Conservation (phyloP, 305 asterid genomes). For the Rubia peregrina region DNA sequence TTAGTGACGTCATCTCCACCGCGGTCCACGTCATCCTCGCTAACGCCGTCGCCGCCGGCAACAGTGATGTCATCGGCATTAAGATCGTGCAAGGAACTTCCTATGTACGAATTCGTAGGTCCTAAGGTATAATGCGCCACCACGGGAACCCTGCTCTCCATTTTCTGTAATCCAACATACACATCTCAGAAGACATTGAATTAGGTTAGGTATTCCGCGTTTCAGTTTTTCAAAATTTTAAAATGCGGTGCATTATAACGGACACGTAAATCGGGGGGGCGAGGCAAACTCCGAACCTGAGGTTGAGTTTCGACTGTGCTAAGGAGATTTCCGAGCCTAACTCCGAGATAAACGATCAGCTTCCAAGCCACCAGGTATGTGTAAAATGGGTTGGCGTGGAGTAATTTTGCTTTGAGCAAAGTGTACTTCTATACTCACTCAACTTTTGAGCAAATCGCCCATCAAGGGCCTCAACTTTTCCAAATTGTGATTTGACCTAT, state of each 20-base stretch:
- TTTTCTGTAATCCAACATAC: neutral
- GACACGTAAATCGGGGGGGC: neutral
- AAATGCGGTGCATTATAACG: neutral
- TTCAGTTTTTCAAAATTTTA: no score
- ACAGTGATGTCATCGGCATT: constrained; percentile 20
- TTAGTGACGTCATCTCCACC: constrained; percentile 40
- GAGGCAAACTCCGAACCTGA: constrained; percentile 4
- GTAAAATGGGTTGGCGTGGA: constrained; percentile 3
- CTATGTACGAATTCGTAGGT: constrained; percentile 20
- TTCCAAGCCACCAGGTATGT: constrained; percentile 13
- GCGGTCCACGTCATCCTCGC: constrained; percentile 42
- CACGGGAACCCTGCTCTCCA: constrained; percentile 21
- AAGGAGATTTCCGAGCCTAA: constrained; percentile 11
- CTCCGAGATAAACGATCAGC: neutral
- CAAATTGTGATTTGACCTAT: no score
- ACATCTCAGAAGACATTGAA: constrained; percentile 13
- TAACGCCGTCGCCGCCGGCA: constrained; percentile 12
- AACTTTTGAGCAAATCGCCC: no score
- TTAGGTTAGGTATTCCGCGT: neutral
- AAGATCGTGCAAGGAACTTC: constrained; percentile 24
- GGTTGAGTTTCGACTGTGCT: neutral
- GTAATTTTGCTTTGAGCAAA: neutral
- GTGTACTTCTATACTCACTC: no score
- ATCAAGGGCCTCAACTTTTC: no score
- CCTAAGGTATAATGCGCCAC: constrained; percentile 20